phyloP scores from a whole-genome alignment of 768 basidiomycete genomes.

The Psilocybe sp. region DNA sequence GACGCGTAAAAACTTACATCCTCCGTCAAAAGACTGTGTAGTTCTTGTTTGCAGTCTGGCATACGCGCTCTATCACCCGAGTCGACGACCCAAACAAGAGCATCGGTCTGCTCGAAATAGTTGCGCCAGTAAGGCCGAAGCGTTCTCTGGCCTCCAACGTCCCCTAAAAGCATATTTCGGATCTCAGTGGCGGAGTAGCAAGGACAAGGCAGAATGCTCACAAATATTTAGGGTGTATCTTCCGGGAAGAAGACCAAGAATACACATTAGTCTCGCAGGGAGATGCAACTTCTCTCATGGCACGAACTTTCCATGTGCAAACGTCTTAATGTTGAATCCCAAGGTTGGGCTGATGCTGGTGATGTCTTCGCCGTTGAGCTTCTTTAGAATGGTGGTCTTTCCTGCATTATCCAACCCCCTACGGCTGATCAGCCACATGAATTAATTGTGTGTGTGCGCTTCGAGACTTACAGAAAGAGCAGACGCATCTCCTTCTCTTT shows the following conservation, averaged over 20 bases:
- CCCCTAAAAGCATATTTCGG: slow-evolving; percentile 59
- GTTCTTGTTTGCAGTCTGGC: slow-evolving; percentile 84
- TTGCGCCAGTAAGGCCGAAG: slow-evolving; percentile 98
- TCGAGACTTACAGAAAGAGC: slow-evolving; percentile 72
- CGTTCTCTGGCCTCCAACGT: slow-evolving; percentile 95
- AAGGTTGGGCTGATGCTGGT: slow-evolving; percentile 86
- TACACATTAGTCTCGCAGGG: slow-evolving; percentile 13
- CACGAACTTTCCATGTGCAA: slow-evolving; percentile 80
- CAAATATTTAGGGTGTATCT: slow-evolving; percentile 83
- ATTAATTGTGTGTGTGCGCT: neutral
- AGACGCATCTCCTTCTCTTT: slow-evolving; percentile 98
- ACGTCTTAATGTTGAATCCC: slow-evolving; percentile 99
- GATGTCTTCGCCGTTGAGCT: slow-evolving; percentile 91
- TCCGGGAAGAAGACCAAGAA: slow-evolving; percentile 12
- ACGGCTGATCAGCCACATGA: slow-evolving; percentile 14
- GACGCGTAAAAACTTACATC: slow-evolving; percentile 58
- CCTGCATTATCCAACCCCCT: slow-evolving; percentile 98
- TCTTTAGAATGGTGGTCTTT: slow-evolving; percentile 97
- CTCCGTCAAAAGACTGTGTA: slow-evolving; percentile 83
- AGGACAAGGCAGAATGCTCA: slow-evolving; percentile 31
- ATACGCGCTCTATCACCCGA: slow-evolving; percentile 90
- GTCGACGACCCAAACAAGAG: slow-evolving; percentile 98
- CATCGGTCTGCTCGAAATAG: slow-evolving; percentile 99
- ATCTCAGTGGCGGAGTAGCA: slow-evolving; percentile 18
- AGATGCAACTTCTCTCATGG: slow-evolving; percentile 24